Evolutionary conservation across 805 yeast genomes (phyloP), one percentile per base, ranked within the genome.

Genomic region (Starmerella powellii): DNA sequence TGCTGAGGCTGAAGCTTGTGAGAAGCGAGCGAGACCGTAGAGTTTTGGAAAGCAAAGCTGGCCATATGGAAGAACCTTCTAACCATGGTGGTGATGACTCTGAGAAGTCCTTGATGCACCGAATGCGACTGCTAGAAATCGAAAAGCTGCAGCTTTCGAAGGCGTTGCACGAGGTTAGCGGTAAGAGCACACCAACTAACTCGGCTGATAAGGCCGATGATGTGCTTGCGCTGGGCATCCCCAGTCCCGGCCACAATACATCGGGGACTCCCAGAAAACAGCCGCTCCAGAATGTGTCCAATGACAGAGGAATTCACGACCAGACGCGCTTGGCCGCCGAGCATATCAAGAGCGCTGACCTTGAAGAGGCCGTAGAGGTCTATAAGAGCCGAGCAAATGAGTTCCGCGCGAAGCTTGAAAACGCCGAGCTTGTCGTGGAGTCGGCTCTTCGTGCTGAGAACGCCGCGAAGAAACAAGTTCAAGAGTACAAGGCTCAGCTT

Each of bases 351-450:
- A 77, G 74, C 50, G 53, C 57, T 2, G 78, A 83, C 24, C 62
- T 84, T 24, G 57, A 66, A 1, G 67, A 71, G 30, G 69, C 73
- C 24, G 63, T 79, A 17, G 73, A 72, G 30, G 63, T 80, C 26
- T 85, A 81, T 60, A 79, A 76, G 55, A 61, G 66, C 15, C 71
- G 94, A 47, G 76, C 93, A 27, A 87, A 82, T 28, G 80, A 78
- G 47, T 80, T 83, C 56, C 74, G 71, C 51, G 67, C 68, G 44
- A 81, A 82, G 53, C 65, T 86, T 20, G 93, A 85, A 53, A 71
- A 73, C 38, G 87, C 91, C 2, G 95, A 87, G 56, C 68, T 77
- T 37, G 80, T 83, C 4, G 73, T 80, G 2, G 66, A 71, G 40
- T 70, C 75, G 34, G 74, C 84, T 8, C 68, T 73, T 50, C 65